These are phyloP conservation scores for Pichia nanzhaoensis DNA, from an alignment of 805 yeast genomes.

Conservation along the genomic window DNA sequence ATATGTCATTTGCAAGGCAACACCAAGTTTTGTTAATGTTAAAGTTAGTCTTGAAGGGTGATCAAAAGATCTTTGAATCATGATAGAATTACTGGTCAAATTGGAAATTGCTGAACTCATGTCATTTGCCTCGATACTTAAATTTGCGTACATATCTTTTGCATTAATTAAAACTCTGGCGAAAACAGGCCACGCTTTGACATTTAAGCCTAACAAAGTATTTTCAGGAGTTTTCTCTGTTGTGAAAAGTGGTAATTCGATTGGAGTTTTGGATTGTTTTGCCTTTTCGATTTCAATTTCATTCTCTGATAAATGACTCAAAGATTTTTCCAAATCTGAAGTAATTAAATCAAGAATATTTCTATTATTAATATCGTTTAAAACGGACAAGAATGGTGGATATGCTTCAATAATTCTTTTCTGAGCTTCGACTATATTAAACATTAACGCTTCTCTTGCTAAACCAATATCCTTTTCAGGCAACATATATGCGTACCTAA, in stretches of 20 bases:
- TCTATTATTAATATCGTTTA: slow-evolving; percentile 16
- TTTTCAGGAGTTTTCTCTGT: slow-evolving; percentile 20
- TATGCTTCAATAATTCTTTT: slow-evolving; percentile 20
- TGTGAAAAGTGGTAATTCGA: slow-evolving; percentile 19
- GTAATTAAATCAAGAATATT: slow-evolving; percentile 13
- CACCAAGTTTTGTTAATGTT: slow-evolving; percentile 17
- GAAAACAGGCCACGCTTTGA: slow-evolving; percentile 27
- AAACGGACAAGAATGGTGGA: slow-evolving; percentile 22
- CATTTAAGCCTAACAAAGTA: slow-evolving; percentile 17
- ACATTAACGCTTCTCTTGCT: slow-evolving; percentile 20
- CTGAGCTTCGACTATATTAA: slow-evolving; percentile 22
- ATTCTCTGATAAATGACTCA: slow-evolving; percentile 4
- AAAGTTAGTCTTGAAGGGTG: slow-evolving; percentile 18
- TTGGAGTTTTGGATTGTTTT: slow-evolving; percentile 15
- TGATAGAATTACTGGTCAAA: slow-evolving; percentile 14
- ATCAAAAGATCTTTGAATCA: slow-evolving; percentile 17
- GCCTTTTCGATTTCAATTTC: slow-evolving; percentile 8
- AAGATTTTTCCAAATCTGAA: slow-evolving; percentile 10
- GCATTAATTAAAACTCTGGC: slow-evolving; percentile 21
- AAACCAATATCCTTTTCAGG: slow-evolving; percentile 16
- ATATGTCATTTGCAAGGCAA: slow-evolving; percentile 16
- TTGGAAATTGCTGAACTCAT: slow-evolving; percentile 18
- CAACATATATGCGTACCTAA: slow-evolving; percentile 21
- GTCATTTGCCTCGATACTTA: slow-evolving; percentile 22
- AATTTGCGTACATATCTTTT: slow-evolving; percentile 22